A percentile compares a stretch with the other conserved stretches of the same genome.
These are phyloP conservation scores for Trifolium dubium DNA, from an alignment of 306 rosid species.

Conservation along the genomic window DNA sequence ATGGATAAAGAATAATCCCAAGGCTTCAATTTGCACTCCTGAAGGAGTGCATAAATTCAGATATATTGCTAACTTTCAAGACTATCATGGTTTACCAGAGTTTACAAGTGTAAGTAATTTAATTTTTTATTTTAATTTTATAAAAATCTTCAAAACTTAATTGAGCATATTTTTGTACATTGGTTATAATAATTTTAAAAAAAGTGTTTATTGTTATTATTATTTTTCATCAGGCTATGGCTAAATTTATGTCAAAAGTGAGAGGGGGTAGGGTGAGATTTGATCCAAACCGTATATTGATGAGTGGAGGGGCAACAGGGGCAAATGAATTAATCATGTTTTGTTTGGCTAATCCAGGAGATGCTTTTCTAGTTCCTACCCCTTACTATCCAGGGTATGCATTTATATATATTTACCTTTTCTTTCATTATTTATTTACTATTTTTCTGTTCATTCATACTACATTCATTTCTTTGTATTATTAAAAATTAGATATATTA, in stretches of 20 bases:
- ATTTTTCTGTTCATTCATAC: neutral
- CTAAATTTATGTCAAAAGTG: slow-evolving; percentile 79
- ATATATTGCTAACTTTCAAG: slow-evolving; percentile 76
- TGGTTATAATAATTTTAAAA: neutral
- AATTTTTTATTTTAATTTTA: too few relatives aligned
- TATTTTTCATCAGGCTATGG: slow-evolving; percentile 58
- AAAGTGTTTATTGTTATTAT: neutral
- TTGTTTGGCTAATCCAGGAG: slow-evolving; percentile 88
- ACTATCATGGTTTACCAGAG: slow-evolving; percentile 79
- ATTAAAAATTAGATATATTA: too few relatives aligned
- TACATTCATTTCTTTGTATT: too few relatives aligned
- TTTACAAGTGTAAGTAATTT: slow-evolving; percentile 62
- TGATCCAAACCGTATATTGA: slow-evolving; percentile 72
- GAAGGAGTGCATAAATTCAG: slow-evolving; percentile 72
- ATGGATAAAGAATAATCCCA: slow-evolving; percentile 74
- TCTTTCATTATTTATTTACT: slow-evolving; percentile 2
- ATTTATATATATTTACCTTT: slow-evolving; percentile 16
- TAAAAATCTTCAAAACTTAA: too few relatives aligned
- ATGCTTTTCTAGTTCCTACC: slow-evolving; percentile 85
- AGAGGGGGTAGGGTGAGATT: slow-evolving; percentile 81
- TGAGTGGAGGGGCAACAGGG: slow-evolving; percentile 97
- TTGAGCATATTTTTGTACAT: neutral
- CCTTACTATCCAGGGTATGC: slow-evolving; percentile 93
- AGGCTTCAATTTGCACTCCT: slow-evolving; percentile 78
- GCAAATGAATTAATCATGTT: slow-evolving; percentile 84